phyloP scores from a whole-genome alignment of 1,139 yeast species.

The Hemisphaericaspora xylofermentans region DNA sequence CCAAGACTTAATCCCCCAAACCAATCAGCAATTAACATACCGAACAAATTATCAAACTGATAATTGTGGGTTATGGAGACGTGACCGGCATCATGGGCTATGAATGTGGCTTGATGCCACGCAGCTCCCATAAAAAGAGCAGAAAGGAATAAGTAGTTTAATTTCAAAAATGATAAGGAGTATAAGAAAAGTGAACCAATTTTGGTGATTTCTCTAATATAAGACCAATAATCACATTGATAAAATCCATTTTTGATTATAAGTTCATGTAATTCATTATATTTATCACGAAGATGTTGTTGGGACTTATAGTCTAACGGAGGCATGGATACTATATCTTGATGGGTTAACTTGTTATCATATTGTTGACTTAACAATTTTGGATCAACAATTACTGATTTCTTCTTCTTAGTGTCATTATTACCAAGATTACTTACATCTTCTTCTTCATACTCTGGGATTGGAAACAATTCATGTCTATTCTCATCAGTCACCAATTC shows the following conservation, averaged over 20 bases:
- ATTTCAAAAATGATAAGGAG: slow-evolving; percentile 50
- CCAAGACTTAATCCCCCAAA: slow-evolving; percentile 87
- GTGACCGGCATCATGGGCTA: slow-evolving; percentile 91
- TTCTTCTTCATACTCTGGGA: no score
- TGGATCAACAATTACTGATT: slow-evolving; percentile 49
- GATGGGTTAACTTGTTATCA: slow-evolving; percentile 53
- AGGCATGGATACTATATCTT: slow-evolving; percentile 60
- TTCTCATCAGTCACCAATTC: slow-evolving; percentile 38
- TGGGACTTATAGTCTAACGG: slow-evolving; percentile 69
- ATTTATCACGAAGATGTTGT: slow-evolving; percentile 51
- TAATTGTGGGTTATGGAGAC: slow-evolving; percentile 79
- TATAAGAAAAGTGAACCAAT: slow-evolving; percentile 53
- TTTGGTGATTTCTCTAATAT: slow-evolving; percentile 63
- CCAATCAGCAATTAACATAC: slow-evolving; percentile 72
- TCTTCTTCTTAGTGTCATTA: slow-evolving; percentile 3
- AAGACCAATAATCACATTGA: slow-evolving; percentile 71
- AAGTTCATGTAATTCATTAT: slow-evolving; percentile 58
- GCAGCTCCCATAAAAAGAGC: slow-evolving; percentile 71
- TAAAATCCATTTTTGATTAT: slow-evolving; percentile 61
- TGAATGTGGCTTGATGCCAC: slow-evolving; percentile 89
- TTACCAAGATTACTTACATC: no score
- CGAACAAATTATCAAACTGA: slow-evolving; percentile 73
- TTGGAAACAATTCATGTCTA: slow-evolving; percentile 38
- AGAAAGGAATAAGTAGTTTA: slow-evolving; percentile 49
- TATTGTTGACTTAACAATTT: slow-evolving; percentile 51